Base-by-base conservation (phyloP, 768 basidiomycete species). In the Tylopilus intermedius region DNA sequence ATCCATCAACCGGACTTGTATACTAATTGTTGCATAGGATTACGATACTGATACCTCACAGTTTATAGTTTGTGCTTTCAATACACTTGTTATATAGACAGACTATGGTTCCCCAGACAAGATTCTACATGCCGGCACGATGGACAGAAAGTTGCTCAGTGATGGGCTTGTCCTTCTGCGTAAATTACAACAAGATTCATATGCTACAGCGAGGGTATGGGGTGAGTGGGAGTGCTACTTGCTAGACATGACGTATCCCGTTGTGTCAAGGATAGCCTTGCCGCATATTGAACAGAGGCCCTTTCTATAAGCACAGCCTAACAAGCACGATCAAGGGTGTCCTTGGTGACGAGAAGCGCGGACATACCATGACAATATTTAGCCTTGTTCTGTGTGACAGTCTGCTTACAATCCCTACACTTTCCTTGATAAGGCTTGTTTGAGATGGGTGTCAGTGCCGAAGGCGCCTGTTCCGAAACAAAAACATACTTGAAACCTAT, bases 221-320 rank as follows among this genome's bases (percentile, higher is more conserved):
- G 51, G 49, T 26, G 22, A 21, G 32, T 15, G 24, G 26, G 40
- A 45, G 21, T 10, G 33, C 47, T 75, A 92, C 69, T 91, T 91
- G 74, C 80, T 81, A 22, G 88, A 89, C 90, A 93, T 93, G 47
- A 79, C 80, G 66, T 91, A 92, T 61, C 86, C 82, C 7, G 81
- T 79, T 8, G 88, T 93, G 67, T 93, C 90, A 27, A 92, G 76
- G 53, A 93, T 88, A 65, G 85, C 76, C 65, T 90, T 92, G 58
- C 90, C 90, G 59, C 90, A 93, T 72, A 92, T 91, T 43, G 88
- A 81, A 62, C 90, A 93, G 37, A 88, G 68, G 11, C 90, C 90
- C 64, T 88, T 89, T 76, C 86, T 90, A 71, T 86, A 92, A 21
- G 90, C 90, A 66, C 90, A 93, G 29, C 90, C 90, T 91, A 59